Evolutionary conservation across 2,329 filamentous ascomycete genomes (phyloP).

Genomic region (Paradendryphiella salina): DNA sequence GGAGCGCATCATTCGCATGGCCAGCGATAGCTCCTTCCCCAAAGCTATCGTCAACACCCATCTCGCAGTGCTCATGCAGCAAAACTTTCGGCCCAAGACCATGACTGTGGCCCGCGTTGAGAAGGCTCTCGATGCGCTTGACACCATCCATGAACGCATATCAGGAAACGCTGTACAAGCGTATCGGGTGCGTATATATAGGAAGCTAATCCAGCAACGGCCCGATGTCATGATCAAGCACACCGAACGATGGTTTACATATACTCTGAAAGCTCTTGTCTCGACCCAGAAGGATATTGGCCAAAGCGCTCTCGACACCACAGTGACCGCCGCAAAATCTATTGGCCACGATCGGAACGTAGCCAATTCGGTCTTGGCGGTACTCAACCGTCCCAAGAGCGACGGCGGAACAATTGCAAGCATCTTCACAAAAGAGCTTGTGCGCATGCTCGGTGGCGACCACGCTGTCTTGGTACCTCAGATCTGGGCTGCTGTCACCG

Average conservation of each 20-base stretch:
- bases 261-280: slow-evolving; percentile 80
- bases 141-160: slow-evolving; percentile 71
- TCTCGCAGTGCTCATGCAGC: slow-evolving; percentile 77
- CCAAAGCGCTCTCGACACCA: slow-evolving; percentile 71
- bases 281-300: slow-evolving; percentile 78
- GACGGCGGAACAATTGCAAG: slow-evolving; percentile 60
- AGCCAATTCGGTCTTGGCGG: slow-evolving; percentile 66
- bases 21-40: slow-evolving; percentile 68
- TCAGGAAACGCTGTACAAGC: slow-evolving; percentile 80
- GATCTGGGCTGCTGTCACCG: slow-evolving; percentile 82
- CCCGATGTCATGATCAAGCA: slow-evolving; percentile 70
- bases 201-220: slow-evolving; percentile 72
- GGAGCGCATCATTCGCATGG: slow-evolving; percentile 74
- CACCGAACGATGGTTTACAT: slow-evolving; percentile 74
- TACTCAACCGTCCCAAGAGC: slow-evolving; percentile 61
- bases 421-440: slow-evolving; percentile 68
- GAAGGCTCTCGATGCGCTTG: slow-evolving; percentile 70
- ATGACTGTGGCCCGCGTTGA: slow-evolving; percentile 73
- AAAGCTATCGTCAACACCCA: slow-evolving; percentile 80
- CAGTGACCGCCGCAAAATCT: slow-evolving; percentile 68
- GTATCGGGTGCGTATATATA: slow-evolving; percentile 77
- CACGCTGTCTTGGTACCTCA: slow-evolving; percentile 72
- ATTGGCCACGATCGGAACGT: slow-evolving; percentile 71
- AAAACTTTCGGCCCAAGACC: slow-evolving; percentile 74
- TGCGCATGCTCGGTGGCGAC: slow-evolving; percentile 60